Conservation (phyloP, 805 yeast genomes). For the Barnettozyma californica region DNA sequence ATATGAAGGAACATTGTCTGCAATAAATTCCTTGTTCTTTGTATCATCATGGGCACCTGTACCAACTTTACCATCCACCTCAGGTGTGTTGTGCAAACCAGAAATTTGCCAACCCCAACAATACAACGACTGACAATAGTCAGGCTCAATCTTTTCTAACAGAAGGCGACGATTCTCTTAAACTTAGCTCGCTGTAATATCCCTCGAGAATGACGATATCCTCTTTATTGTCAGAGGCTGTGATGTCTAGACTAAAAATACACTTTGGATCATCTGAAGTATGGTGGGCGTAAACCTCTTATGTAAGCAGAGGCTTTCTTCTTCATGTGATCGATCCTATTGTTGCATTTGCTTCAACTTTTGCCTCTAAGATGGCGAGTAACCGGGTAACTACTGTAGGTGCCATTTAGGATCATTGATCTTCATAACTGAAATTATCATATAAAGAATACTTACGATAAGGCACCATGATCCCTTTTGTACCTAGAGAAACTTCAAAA, state of each 20-base stretch:
- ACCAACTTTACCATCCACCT: slow-evolving; percentile 38
- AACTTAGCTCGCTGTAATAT: slow-evolving; percentile 18
- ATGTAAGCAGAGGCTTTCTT: not conserved
- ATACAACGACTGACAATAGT: slow-evolving; percentile 17
- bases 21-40: slow-evolving; percentile 4
- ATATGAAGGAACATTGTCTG: not conserved
- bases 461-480: not conserved
- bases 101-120: slow-evolving; percentile 14
- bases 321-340: not conserved
- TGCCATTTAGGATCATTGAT: no score
- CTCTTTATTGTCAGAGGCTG: slow-evolving; percentile 23
- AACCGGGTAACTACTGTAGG: no score
- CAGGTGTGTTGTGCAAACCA: slow-evolving; percentile 22
- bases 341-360: not conserved
- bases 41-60: slow-evolving; percentile 32
- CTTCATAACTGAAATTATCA: not conserved
- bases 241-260: slow-evolving; percentile 1
- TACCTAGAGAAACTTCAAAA: not conserved
- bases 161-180: slow-evolving; percentile 9
- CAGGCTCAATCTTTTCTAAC: slow-evolving; percentile 19
- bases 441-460: no score
- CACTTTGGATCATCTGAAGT: no score
- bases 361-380: no score
- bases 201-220: slow-evolving; percentile 16
- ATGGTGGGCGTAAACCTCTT: no score